Percentiles rank a stretch among this genome's conserved stretches.
phyloP scores from a whole-genome alignment of 176 grass and related monocot genomes.

The Rhipidocladum racemiflorum region DNA sequence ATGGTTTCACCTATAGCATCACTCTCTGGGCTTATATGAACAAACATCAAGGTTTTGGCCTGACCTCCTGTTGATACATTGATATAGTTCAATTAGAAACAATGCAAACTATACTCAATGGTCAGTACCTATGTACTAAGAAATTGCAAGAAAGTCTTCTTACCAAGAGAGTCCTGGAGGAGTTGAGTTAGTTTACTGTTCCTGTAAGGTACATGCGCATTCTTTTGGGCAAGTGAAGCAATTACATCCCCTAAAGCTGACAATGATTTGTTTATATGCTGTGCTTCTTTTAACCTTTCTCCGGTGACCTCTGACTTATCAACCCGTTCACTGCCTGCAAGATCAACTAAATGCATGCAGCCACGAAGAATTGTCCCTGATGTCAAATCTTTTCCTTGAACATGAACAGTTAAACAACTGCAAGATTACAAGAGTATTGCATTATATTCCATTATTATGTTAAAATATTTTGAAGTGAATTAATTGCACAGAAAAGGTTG shows the following conservation, averaged over 20 bases:
- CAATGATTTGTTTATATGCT: slow-evolving; percentile 97
- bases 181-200: slow-evolving; percentile 99
- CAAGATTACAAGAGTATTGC: slow-evolving; percentile 32
- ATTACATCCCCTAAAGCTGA: slow-evolving; percentile 99
- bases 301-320: slow-evolving; percentile 96
- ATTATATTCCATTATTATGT: slow-evolving; percentile 30
- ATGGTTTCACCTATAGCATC: slow-evolving; percentile 91
- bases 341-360: slow-evolving; percentile 99
- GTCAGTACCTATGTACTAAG: not conserved
- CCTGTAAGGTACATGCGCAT: slow-evolving; percentile 85
- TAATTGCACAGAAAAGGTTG: not conserved
- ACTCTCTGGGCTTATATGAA: slow-evolving; percentile 92
- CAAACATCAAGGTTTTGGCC: slow-evolving; percentile 99
- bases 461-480: slow-evolving; percentile 16
- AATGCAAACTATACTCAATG: slow-evolving; percentile 14
- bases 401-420: slow-evolving; percentile 97
- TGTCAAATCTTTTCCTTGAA: slow-evolving; percentile 95
- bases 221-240: slow-evolving; percentile 88
- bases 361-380: slow-evolving; percentile 72
- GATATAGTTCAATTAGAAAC: slow-evolving; percentile 10
- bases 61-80: slow-evolving; percentile 64
- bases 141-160: slow-evolving; percentile 32
- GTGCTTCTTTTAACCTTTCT: slow-evolving; percentile 96
- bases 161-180: slow-evolving; percentile 99
- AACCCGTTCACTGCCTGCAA: slow-evolving; percentile 94